phyloP scores from a whole-genome alignment of 208 protist species.

The Trypanosoma brucei region DNA sequence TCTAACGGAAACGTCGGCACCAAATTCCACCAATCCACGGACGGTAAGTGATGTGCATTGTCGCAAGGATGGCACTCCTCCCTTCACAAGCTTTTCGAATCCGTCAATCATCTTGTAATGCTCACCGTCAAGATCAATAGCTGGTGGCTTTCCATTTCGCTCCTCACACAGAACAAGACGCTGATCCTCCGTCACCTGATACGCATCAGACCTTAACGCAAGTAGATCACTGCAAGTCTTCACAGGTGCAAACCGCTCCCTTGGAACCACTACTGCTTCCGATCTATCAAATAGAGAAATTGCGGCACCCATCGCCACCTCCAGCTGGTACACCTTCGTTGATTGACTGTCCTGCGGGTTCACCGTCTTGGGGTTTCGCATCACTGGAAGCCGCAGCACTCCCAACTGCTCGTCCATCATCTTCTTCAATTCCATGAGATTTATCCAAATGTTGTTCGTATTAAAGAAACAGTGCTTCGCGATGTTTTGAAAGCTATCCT shows the following conservation, averaged over 20 bases:
- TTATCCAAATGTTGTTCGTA: slow-evolving; percentile 99
- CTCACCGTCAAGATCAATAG: slow-evolving; percentile 59
- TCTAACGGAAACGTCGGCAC: slow-evolving; percentile 41
- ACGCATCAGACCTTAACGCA: slow-evolving; percentile 94
- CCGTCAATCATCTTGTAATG: slow-evolving; percentile 75
- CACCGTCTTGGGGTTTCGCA: slow-evolving; percentile 84
- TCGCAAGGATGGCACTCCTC: slow-evolving; percentile 66
- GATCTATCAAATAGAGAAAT: slow-evolving; percentile 90
- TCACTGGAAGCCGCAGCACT: slow-evolving; percentile 71
- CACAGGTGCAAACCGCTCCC: slow-evolving; percentile 97
- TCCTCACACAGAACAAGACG: slow-evolving; percentile 49
- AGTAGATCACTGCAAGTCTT: slow-evolving; percentile 97
- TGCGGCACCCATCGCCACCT: slow-evolving; percentile 93
- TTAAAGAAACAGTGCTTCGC: slow-evolving; percentile 98
- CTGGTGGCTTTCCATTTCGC: slow-evolving; percentile 49
- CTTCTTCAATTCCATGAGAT: slow-evolving; percentile 82
- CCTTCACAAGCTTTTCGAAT: slow-evolving; percentile 49
- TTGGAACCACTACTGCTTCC: slow-evolving; percentile 91
- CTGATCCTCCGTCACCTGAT: slow-evolving; percentile 72
- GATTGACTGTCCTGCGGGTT: slow-evolving; percentile 62
- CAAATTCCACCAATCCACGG: slow-evolving; percentile 60
- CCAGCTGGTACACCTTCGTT: slow-evolving; percentile 78
- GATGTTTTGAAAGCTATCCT: slow-evolving; percentile 95
- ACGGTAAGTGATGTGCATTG: slow-evolving; percentile 55
- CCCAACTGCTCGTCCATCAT: slow-evolving; percentile 57